Evolutionary conservation across 352 stramenopile species (phyloP), one percentile per base, ranked within the genome.

Genomic region (Globisporangium viniferum): DNA sequence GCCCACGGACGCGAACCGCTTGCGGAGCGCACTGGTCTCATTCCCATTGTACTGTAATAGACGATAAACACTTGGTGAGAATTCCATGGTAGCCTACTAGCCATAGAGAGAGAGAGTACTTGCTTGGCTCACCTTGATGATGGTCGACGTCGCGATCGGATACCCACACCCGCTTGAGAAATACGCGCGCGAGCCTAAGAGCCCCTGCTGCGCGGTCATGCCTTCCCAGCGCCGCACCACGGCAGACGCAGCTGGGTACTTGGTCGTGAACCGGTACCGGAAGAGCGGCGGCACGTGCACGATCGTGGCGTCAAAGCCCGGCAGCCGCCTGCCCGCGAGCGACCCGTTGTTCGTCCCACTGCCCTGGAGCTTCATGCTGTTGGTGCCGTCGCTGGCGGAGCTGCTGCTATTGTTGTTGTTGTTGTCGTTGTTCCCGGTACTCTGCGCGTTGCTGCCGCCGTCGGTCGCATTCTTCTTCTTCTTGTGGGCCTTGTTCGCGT

Each of bases 101-200:
- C 54, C n/a, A 15, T 18, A 22, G 53, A 27, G n/a, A 31, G n/a
- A 55, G 20, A 54, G 10, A 24, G 24, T 24, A 24, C 24, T 24
- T 31, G n/a, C 20, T 4, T 31, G 4, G 3, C 66, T 41, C 56
- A 91, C 85, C 59, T 94, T 92, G 39, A 96, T 80, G 53, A 97
- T 82, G 7, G 84, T 94, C 29, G 80, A 86, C 39, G 90, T 88
- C 36, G 77, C 85, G 44, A 97, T 56, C 10, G 90, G 90, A 44
- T 97, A 97, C 9, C 89, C 86, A n/a, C 88, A 91, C 22, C 78
- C 85, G 48, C 86, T 76, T 1, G 89, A 97, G 62, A 96, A 90
- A 68, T 94, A 97, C 2, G 95, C 64, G 9, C 89, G 78, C 7
- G 81, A 78, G 39, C 92, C 80, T 9, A 92, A 53, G 5, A 96